Base-by-base conservation (phyloP, 352 stramenopile species). In the Pythium myriotylum region DNA sequence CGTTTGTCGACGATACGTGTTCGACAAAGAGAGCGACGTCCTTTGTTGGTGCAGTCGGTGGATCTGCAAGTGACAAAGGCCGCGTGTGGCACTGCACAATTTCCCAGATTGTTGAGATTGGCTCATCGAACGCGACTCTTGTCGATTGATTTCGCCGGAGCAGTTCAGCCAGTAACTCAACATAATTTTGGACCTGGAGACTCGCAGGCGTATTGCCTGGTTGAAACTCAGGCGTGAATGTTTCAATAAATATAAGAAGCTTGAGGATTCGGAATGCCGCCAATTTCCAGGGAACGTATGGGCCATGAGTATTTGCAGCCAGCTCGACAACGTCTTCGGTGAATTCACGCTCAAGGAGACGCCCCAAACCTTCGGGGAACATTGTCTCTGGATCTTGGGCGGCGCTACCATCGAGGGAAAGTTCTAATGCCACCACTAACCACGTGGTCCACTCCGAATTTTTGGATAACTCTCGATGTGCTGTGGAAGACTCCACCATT, bases 361-460 rank as follows among this genome's bases (percentile, higher is more conserved):
- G 5, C 5, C 29, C 5, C 29, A 35, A 35, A 35, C 29, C 29
- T 10, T 35, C 10, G 5, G 5, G 29, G 29, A 35, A 10, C 29
- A 10, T 35, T 5, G 5, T 35, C 29, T 5, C 29, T 35, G 29
- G 29, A 35, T 10, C 29, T 35, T 35, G 29, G 10, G 5, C 5
- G 29, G 5, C 10, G 10, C 5, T 5, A 5, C 10, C 29, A 10
- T 35, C 7, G 13, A 54, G 47, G 4, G 47, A 26, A 32, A 10
- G 29, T 4, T 14, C 5, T 20, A 56, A 22, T 6, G 23, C 19
- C 23, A 27, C 37, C 22, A 60, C 14, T 2, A 70, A 27, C 62
- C 62, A 70, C 49, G 52, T 2, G 10, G 26, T 53, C 62, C 62
- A 70, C 2, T 42, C 54, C 2, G 62, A 55, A 22, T 47, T 19